A percentile compares a stretch with the other conserved stretches of the same genome.
Evolutionary conservation across 2,329 filamentous ascomycete species (phyloP).

Genomic region (Ceratocystis cacaofunesta): DNA sequence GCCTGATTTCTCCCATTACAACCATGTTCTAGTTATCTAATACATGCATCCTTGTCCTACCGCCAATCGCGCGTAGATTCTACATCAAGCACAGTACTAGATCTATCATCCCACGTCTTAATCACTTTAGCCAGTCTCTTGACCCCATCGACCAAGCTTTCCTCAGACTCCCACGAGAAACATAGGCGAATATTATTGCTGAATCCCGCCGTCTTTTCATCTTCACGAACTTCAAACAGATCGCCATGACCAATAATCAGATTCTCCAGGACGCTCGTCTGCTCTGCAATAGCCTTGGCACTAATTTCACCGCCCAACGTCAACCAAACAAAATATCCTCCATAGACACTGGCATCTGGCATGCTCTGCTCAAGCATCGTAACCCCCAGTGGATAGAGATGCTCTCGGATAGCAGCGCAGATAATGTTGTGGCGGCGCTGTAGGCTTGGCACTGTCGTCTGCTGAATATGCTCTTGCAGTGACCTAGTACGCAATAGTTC

Average conservation of each 20-base stretch:
- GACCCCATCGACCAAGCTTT: slow-evolving; percentile 51
- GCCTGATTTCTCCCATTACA: no score
- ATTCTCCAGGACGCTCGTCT: slow-evolving; percentile 46
- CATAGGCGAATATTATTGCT: slow-evolving; percentile 48
- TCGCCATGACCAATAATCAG: slow-evolving; percentile 53
- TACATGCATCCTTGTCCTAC: not conserved
- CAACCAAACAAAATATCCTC: slow-evolving; percentile 81
- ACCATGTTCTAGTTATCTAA: not conserved
- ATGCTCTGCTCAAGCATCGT: slow-evolving; percentile 26
- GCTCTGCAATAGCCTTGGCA: slow-evolving; percentile 39
- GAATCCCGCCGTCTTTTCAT: slow-evolving; percentile 40
- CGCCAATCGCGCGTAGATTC: slow-evolving; percentile 12
- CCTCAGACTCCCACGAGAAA: slow-evolving; percentile 58
- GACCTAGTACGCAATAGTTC: slow-evolving; percentile 32
- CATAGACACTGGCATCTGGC: slow-evolving; percentile 38
- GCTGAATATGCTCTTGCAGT: slow-evolving; percentile 31
- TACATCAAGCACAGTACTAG: slow-evolving; percentile 12
- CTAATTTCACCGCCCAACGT: slow-evolving; percentile 39
- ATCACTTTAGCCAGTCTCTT: slow-evolving; percentile 41
- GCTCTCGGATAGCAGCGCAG: slow-evolving; percentile 40
- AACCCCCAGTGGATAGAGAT: slow-evolving; percentile 50
- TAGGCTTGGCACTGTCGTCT: slow-evolving; percentile 31
- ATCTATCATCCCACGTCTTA: slow-evolving; percentile 22
- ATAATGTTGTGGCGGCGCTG: slow-evolving; percentile 35
- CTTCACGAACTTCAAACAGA: slow-evolving; percentile 52